A percentile compares a stretch with the other conserved stretches of the same genome.
Conservation (phyloP, 1,284 basidiomycete species). For the Austropuccinia psidii region DNA sequence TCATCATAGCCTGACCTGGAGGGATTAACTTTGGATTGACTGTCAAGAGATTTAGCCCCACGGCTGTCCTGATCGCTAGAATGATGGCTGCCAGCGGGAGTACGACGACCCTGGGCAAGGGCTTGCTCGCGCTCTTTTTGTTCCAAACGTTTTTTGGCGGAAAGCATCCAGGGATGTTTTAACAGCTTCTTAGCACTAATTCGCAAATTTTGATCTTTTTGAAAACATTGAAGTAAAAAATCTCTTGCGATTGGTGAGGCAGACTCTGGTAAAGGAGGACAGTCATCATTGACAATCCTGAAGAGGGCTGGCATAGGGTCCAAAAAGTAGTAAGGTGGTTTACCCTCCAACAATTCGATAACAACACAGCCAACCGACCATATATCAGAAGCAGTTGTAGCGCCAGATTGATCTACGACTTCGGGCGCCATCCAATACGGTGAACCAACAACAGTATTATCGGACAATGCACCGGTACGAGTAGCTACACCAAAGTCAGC, state of each 20-base stretch:
- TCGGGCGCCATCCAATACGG: constrained; percentile 99
- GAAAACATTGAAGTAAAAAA: constrained; percentile 94
- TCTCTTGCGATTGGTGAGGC: constrained; percentile 80
- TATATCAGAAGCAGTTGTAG: constrained; percentile 92
- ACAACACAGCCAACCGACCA: constrained; percentile 95
- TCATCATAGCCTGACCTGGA: constrained; percentile 61
- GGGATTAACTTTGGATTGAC: neutral
- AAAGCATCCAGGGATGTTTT: constrained; percentile 89
- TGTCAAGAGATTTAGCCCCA: neutral
- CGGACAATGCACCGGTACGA: constrained; percentile 57
- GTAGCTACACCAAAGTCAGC: constrained; percentile 82
- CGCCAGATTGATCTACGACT: constrained; percentile 92
- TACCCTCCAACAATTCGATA: constrained; percentile 89
- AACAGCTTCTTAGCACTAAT: constrained; percentile 88
- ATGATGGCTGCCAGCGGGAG: constrained; percentile 30
- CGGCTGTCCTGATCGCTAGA: constrained; percentile 14
- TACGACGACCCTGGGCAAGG: constrained; percentile 23
- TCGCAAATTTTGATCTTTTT: constrained; percentile 90
- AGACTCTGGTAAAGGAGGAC: constrained; percentile 87
- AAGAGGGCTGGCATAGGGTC: constrained; percentile 98
- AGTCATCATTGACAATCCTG: constrained; percentile 95
- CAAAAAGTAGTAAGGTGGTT: constrained; percentile 88
- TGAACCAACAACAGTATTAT: constrained; percentile 86
- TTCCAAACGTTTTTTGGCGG: constrained; percentile 66
- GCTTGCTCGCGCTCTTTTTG: constrained; percentile 44